Evolutionary conservation across 1,284 basidiomycete species (phyloP).

Genomic region (Thelephora terrestris): DNA sequence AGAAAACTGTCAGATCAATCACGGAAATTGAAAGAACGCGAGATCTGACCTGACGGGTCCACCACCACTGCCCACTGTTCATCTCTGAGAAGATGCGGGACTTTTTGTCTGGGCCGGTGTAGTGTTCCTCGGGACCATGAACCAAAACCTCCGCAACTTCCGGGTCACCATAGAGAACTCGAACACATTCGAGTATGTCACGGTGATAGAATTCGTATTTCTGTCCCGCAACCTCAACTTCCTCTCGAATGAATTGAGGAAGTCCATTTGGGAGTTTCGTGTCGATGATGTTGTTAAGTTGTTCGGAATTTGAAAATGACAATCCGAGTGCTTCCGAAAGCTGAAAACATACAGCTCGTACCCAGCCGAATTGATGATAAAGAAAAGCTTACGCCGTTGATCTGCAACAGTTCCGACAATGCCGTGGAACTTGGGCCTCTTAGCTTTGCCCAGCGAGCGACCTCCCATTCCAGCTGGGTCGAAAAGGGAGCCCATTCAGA

Average conservation of each 20-base stretch:
- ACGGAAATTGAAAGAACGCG: background rate
- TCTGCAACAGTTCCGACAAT: background rate
- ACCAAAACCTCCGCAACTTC: background rate
- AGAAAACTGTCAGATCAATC: background rate
- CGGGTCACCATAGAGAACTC: background rate
- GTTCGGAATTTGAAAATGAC: background rate
- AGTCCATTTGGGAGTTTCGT: background rate
- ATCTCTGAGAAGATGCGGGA: background rate
- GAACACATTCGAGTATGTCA: constrained; percentile 2
- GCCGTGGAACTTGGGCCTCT: no score
- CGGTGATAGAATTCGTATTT: background rate
- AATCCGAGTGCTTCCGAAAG: background rate
- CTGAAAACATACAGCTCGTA: background rate
- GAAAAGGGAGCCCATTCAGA: background rate
- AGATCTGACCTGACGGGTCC: background rate
- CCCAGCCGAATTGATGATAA: background rate
- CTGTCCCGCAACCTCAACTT: background rate
- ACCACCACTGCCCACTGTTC: background rate
- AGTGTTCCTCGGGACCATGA: background rate
- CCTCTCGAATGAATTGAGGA: background rate
- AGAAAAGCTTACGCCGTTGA: background rate
- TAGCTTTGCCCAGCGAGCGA: background rate
- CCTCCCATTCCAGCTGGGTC: background rate
- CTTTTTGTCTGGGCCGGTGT: background rate
- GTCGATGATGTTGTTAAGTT: constrained; percentile 2